Evolutionary conservation across 495 filamentous ascomycete genomes (phyloP).

Genomic region (Neurospora sp.): DNA sequence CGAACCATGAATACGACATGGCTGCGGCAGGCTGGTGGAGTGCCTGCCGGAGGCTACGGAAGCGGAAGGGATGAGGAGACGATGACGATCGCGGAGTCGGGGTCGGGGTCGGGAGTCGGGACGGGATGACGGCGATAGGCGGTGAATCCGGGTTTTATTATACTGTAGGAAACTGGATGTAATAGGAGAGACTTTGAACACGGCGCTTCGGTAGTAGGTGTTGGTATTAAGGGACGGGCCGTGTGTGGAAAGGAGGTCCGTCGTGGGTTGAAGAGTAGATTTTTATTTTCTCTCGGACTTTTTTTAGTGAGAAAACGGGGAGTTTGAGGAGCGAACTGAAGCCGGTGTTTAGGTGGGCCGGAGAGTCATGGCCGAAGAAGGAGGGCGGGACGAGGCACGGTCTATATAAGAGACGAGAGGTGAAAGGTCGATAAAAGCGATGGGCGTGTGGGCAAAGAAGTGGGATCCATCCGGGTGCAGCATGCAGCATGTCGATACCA

Average conservation of each 20-base stretch:
- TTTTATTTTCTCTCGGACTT: neutral
- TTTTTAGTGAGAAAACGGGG: neutral
- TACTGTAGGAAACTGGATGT: neutral
- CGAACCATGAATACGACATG: slow-evolving; percentile 78
- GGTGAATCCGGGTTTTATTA: neutral
- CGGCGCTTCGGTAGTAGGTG: neutral
- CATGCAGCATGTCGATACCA: slow-evolving; percentile 1
- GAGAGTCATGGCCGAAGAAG: neutral
- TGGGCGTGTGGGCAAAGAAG: neutral
- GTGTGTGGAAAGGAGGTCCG: neutral
- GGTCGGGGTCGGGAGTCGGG: neutral
- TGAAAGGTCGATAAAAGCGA: slow-evolving; percentile 6
- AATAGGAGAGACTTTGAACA: neutral
- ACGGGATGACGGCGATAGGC: neutral
- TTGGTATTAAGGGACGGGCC: neutral
- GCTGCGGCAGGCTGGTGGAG: slow-evolving; percentile 7
- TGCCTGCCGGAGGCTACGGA: neutral
- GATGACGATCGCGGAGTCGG: neutral
- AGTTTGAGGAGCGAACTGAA: neutral
- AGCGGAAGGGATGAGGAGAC: neutral
- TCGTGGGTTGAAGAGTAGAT: neutral
- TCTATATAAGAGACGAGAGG: slow-evolving; percentile 6
- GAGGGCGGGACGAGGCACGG: slow-evolving; percentile 5
- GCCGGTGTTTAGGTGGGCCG: slow-evolving; percentile 1
- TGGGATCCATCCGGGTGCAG: neutral